Evolutionary conservation across 768 basidiomycete genomes (phyloP), one percentile per base, ranked within the genome.

Genomic region (Lentinula boryana): DNA sequence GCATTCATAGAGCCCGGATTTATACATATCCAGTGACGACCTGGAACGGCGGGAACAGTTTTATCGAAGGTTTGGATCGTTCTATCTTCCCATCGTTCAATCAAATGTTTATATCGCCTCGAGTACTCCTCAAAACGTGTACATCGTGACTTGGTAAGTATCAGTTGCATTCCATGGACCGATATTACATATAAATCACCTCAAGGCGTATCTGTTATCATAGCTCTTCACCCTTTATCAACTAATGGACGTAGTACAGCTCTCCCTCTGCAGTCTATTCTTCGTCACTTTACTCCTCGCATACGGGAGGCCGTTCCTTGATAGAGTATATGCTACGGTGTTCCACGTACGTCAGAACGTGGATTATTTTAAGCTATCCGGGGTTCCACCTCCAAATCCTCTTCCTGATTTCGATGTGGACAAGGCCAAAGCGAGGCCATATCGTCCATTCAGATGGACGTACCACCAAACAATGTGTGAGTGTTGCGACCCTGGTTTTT

Each of bases 381-480:
- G 78, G 1, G 74, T 81, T 4, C 77, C 77, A 33, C 64, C 70
- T 13, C 81, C 83, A 5, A 70, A 62, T 1, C 76, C 82, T 23
- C 59, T 81, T 2, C 64, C 62, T 23, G 63, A 75, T 27, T 84
- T 84, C 56, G 68, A 82, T 55, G 67, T 84, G 33, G 69, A 72
- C 53, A 70, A 63, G 3, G 75, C 81, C 8, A 76, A 70, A 60
- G 70, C 83, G 3, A 74, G 82, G 52, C 83, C 83, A 13, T 84
- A 84, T 67, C 75, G 83, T 27, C 83, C 83, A 0, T 81, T 84
- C 64, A 75, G 81, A 63, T 84, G 82, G 81, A 71, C 71, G 51
- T 84, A 82, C 59, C 76, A 82, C 63, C 83, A 84, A 63, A 82
- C 71, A n/a, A 83, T 83, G 82, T 74, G 81, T 82, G 66, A 38